A percentile compares a stretch with the other conserved stretches of the same genome.
These are phyloP conservation scores for Jasminum sambac DNA, from an alignment of 257 asterid genomes.

Conservation along the genomic window DNA sequence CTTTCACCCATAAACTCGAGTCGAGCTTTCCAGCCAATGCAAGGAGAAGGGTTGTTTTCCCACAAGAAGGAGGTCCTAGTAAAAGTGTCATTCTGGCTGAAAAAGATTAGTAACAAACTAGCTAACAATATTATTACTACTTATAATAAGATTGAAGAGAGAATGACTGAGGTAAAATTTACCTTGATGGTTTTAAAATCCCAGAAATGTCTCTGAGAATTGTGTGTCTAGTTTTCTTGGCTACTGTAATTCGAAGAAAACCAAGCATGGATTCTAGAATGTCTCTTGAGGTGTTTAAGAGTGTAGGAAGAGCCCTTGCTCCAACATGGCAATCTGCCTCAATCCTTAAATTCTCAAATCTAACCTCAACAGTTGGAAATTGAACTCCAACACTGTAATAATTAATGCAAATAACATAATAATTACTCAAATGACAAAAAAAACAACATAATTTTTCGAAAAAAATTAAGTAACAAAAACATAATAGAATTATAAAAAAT, in stretches of 20 bases:
- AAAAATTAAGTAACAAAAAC: neutral
- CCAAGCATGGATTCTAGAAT: constrained; percentile 44
- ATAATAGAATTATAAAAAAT: neutral
- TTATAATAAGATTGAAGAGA: neutral
- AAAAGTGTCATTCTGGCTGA: constrained; percentile 64
- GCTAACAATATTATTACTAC: neutral
- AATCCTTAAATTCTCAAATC: constrained; percentile 52
- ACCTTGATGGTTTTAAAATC: constrained; percentile 69
- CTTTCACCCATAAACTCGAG: constrained; percentile 49
- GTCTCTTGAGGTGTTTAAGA: constrained; percentile 55
- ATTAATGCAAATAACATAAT: neutral
- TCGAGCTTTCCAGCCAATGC: constrained; percentile 75
- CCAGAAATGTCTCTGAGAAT: constrained; percentile 61
- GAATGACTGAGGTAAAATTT: neutral
- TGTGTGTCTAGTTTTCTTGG: constrained; percentile 50
- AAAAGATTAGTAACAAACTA: neutral
- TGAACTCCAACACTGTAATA: constrained; percentile 62
- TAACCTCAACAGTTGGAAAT: constrained; percentile 63
- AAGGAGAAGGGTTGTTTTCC: constrained; percentile 65
- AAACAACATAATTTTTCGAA: too few relatives aligned
- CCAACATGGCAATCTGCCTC: constrained; percentile 66
- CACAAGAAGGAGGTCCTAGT: constrained; percentile 70
- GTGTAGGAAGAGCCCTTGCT: constrained; percentile 64
- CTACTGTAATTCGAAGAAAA: constrained; percentile 42
- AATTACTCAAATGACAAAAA: neutral